Conservation (phyloP, 169 alveolate species). For the Perkinsus chesapeaki region DNA sequence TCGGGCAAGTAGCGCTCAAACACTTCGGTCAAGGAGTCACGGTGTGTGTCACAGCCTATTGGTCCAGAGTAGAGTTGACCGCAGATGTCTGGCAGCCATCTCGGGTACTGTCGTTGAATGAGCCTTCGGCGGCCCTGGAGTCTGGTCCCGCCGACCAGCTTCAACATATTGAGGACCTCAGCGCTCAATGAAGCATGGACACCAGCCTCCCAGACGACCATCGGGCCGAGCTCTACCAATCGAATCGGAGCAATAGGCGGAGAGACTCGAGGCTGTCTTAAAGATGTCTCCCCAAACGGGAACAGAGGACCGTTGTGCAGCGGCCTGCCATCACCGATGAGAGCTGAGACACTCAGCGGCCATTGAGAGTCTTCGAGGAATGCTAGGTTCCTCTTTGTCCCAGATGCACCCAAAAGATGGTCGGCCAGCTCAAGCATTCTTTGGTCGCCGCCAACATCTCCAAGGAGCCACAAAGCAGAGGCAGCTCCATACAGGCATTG, state of each 20-base stretch:
- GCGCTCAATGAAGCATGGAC: not conserved
- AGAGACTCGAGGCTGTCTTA: not conserved
- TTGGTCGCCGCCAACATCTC: not conserved
- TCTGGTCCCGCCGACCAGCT: not conserved
- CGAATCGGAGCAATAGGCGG: not conserved
- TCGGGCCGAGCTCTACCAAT: not conserved
- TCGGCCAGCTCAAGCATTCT: not conserved
- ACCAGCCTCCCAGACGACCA: conserved; percentile 1
- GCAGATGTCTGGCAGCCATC: not conserved
- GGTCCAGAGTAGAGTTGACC: not conserved
- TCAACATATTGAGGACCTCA: not conserved
- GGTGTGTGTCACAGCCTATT: not conserved
- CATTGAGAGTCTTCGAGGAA: not conserved
- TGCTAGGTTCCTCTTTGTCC: not conserved
- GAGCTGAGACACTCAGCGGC: not conserved
- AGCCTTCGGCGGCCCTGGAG: not conserved
- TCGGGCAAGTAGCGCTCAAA: not conserved
- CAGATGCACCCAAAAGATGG: not conserved
- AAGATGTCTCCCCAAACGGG: too few relatives aligned
- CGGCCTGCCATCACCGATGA: not conserved
- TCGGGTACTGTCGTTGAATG: not conserved
- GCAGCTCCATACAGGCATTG: not conserved
- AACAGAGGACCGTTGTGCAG: not conserved
- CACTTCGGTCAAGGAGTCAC: not conserved
- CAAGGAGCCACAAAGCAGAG: not conserved